Base-by-base conservation (phyloP, 805 yeast species). In the Zygotorulaspora danielsina region DNA sequence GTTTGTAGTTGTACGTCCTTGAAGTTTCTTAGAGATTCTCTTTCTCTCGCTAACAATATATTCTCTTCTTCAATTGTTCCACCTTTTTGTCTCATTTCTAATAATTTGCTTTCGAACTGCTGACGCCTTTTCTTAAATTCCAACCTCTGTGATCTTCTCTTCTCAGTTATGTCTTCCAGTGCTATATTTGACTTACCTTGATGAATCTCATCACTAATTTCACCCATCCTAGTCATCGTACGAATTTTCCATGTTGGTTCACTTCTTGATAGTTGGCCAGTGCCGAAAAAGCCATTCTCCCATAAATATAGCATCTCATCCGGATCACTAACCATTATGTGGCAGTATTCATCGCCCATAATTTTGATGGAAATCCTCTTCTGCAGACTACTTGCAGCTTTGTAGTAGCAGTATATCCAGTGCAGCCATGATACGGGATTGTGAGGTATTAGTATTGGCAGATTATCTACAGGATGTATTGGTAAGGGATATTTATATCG, bases 201-300 rank as follows among this genome's bases (percentile, higher is more conserved):
- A 18, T 52, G 54, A 53, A 34, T 64, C 55, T 35, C 71, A 71
- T 15, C 28, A 9, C 28, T 39, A 15, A 38, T 25, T 13, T 30
- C 48, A 10, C 73, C 72, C 18, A 84, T 63, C 29, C 86, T 61
- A 33, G 79, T 68, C 21, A 65, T 62, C 1, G 86, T 78, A 38
- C 97, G 70, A n/a, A 67, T 69, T 32, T 57, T 62, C 97, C 97
- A 93, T 0, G 96, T 77, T 0, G 98, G 96, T 56, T 93, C 97
- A 41, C 95, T 83, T 47, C 98, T 70, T 24, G 96, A 84, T 32
- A 88, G 65, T 2, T 76, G 75, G 2, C 97, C 98, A 55, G 90
- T 93, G 5, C 98, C 98, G 57, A 87, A 93, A 56, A 88, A 93
- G 1, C 98, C 98, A 50, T 73, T 73, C 12, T 69, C 63, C 97